Conservation (phyloP, 208 protist species). For the Crithidia fasciculata region DNA sequence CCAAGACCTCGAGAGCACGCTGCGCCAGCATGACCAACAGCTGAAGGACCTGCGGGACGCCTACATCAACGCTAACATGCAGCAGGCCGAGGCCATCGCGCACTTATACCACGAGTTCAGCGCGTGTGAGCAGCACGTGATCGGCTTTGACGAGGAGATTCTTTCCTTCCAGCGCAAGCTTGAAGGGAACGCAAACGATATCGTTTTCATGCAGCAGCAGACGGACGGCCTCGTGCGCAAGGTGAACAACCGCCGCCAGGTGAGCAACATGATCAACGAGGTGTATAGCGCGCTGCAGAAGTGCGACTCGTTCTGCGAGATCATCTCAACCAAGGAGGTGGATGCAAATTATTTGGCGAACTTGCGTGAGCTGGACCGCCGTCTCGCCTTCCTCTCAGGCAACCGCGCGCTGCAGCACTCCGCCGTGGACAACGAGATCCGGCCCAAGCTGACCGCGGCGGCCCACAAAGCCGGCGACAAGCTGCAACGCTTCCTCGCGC, state of each 20-base stretch:
- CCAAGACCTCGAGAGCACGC: constrained; percentile 46
- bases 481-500: constrained; percentile 70
- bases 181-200: constrained; percentile 76
- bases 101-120: constrained; percentile 72
- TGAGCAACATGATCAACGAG: constrained; percentile 79
- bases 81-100: constrained; percentile 62
- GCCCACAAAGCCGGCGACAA: constrained; percentile 83
- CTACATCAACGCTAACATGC: constrained; percentile 70
- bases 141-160: constrained; percentile 86
- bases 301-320: constrained; percentile 84
- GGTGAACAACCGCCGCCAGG: constrained; percentile 75
- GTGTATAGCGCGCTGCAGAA: constrained; percentile 83
- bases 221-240: constrained; percentile 69
- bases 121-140: constrained; percentile 75
- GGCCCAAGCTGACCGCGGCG: constrained; percentile 70
- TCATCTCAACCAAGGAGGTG: constrained; percentile 76
- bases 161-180: constrained; percentile 79
- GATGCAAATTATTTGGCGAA: constrained; percentile 69
- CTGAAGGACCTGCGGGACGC: constrained; percentile 58
- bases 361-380: constrained; percentile 71
- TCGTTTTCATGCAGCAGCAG: constrained; percentile 85
- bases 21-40: constrained; percentile 67
- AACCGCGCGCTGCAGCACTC: constrained; percentile 79
- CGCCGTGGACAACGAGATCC: constrained; percentile 81
- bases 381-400: constrained; percentile 71